Conservation (phyloP, 2,329 filamentous ascomycete genomes). For the Colletotrichum zoysiae region DNA sequence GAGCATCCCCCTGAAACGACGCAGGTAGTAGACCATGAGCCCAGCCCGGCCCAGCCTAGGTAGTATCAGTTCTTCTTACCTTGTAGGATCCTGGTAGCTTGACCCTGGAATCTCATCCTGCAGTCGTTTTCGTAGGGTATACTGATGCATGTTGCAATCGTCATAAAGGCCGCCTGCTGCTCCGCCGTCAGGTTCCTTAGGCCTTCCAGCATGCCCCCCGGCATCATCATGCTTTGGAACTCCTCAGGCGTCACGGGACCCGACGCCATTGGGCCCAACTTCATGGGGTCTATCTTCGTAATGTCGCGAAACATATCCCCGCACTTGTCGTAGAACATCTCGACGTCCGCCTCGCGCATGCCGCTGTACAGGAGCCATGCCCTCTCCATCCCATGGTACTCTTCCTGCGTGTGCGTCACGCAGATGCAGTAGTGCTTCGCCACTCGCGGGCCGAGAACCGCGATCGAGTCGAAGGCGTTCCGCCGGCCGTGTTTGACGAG, state of each 20-base stretch:
- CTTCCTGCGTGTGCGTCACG: not conserved
- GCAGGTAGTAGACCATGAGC: too few species aligned
- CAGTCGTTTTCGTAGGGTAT: not conserved
- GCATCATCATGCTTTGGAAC: not conserved
- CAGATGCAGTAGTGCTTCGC: constrained; percentile 28
- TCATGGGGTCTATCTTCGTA: not conserved
- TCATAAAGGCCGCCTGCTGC: constrained; percentile 3
- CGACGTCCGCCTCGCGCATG: not conserved
- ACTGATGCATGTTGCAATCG: not conserved
- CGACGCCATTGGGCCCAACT: not conserved
- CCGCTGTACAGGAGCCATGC: constrained; percentile 19
- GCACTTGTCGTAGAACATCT: constrained; percentile 15
- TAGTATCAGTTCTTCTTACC: not conserved
- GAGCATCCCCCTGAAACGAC: not conserved
- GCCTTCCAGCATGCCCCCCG: not conserved
- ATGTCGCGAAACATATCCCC: not conserved
- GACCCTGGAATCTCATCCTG: not conserved
- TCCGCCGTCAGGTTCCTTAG: constrained; percentile 9
- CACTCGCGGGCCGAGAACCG: constrained; percentile 4
- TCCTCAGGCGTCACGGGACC: not conserved
- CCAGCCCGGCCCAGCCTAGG: too few species aligned
- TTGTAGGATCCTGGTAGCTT: too few species aligned
- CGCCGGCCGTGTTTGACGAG: constrained; percentile 20
- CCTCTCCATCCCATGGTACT: not conserved
- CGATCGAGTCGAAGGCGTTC: constrained; percentile 3